Conservation (phyloP, 2,329 filamentous ascomycete genomes). For the Fonsecaea nubica region DNA sequence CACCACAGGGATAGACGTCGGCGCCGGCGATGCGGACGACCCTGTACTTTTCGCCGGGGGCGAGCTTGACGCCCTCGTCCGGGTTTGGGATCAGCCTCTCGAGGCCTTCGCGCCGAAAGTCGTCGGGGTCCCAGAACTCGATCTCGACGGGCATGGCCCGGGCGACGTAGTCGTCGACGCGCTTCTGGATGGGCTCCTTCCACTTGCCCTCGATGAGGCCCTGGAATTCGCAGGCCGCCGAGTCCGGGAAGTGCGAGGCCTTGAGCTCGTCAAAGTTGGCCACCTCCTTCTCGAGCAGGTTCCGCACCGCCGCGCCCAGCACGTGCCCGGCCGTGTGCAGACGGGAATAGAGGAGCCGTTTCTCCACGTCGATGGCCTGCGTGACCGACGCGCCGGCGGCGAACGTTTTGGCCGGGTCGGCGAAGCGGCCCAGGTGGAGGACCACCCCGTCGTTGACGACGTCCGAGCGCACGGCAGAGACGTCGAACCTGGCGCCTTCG, state of each 20-base stretch:
- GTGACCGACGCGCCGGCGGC: slow-evolving; percentile 53
- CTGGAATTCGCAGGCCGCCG: slow-evolving; percentile 70
- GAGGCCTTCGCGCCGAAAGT: slow-evolving; percentile 62
- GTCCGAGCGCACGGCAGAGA: slow-evolving; percentile 65
- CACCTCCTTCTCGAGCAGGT: slow-evolving; percentile 61
- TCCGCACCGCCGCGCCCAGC: slow-evolving; percentile 70
- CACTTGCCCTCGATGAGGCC: slow-evolving; percentile 70
- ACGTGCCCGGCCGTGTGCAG: slow-evolving; percentile 78
- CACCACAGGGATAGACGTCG: slow-evolving; percentile 76
- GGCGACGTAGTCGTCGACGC: slow-evolving; percentile 65
- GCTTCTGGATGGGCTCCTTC: slow-evolving; percentile 67
- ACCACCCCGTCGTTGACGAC: slow-evolving; percentile 60
- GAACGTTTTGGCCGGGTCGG: slow-evolving; percentile 45
- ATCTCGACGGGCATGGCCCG: slow-evolving; percentile 66
- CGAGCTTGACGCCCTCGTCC: slow-evolving; percentile 50
- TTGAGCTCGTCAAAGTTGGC: slow-evolving; percentile 69
- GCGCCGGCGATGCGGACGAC: slow-evolving; percentile 73
- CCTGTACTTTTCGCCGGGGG: slow-evolving; percentile 62
- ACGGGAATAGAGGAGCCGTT: slow-evolving; percentile 68
- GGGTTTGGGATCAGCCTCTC: slow-evolving; percentile 59
- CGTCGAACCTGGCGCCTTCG: slow-evolving; percentile 53
- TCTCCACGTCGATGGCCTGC: slow-evolving; percentile 67
- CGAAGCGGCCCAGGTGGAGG: slow-evolving; percentile 70
- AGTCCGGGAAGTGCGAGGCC: slow-evolving; percentile 73
- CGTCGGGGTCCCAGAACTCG: slow-evolving; percentile 71